These are phyloP conservation scores for Schizothecium vesticola DNA, from an alignment of 495 filamentous ascomycete genomes.

Conservation along the genomic window DNA sequence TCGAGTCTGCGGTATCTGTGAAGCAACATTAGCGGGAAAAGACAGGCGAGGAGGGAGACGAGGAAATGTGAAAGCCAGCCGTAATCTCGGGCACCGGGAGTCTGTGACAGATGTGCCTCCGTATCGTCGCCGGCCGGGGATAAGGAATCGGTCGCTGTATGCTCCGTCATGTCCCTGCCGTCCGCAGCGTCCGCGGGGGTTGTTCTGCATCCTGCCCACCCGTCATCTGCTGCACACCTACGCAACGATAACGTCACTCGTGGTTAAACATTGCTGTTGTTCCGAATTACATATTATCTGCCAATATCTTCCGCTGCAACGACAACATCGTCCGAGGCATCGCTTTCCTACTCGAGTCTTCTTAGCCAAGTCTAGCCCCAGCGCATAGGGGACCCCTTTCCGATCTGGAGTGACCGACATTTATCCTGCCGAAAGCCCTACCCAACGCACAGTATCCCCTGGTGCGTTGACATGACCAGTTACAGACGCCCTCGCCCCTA, in stretches of 20 bases:
- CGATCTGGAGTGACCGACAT: neutral
- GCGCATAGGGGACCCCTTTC: neutral
- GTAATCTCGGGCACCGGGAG: neutral
- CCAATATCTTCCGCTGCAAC: neutral
- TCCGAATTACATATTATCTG: neutral
- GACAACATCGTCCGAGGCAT: neutral
- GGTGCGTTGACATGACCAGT: neutral
- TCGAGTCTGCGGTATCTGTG: neutral
- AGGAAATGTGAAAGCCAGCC: neutral
- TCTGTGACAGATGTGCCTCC: too few species aligned
- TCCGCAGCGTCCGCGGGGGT: conserved; percentile 6
- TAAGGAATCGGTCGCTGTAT: neutral
- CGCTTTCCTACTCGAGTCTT: neutral
- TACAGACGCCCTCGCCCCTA: neutral
- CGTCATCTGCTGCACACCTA: neutral
- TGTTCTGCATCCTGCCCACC: conserved; percentile 12
- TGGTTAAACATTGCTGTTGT: neutral
- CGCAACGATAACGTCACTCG: neutral
- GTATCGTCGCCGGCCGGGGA: neutral
- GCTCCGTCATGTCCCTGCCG: neutral
- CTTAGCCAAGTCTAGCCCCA: neutral
- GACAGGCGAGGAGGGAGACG: neutral
- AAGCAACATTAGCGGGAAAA: neutral
- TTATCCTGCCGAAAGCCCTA: neutral
- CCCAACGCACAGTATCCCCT: neutral